Evolutionary conservation across 805 yeast species (phyloP).

Genomic region (Sugiyamaella lignohabitans): DNA sequence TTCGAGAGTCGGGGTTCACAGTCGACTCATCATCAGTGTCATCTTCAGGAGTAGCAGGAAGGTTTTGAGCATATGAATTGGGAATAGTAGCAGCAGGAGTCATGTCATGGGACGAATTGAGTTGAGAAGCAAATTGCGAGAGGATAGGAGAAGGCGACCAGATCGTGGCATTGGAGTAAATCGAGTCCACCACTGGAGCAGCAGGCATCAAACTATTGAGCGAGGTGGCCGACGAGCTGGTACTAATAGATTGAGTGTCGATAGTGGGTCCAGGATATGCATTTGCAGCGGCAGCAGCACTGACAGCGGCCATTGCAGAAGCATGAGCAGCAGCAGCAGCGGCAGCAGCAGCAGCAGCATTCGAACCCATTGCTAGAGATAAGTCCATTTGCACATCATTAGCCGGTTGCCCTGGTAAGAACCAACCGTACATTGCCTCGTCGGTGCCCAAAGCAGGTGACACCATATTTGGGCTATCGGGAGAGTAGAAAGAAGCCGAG

Average conservation of each 20-base stretch:
- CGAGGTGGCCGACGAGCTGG: not conserved
- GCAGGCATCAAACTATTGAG: not conserved
- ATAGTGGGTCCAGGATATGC: too few species aligned
- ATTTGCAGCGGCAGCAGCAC: too few species aligned
- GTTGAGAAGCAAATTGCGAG: not conserved
- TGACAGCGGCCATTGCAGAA: not conserved
- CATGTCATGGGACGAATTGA: not conserved
- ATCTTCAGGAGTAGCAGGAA: not conserved
- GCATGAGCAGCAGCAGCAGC: not conserved
- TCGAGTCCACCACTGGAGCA: not conserved
- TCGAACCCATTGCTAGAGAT: too few species aligned
- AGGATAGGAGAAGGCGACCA: not conserved
- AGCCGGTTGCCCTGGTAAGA: not conserved
- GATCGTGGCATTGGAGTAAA: not conserved
- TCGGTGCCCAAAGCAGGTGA: slow-evolving; percentile 6
- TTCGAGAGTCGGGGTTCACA: not conserved
- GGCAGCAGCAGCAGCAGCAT: not conserved
- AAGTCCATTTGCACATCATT: not conserved
- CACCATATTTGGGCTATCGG: slow-evolving; percentile 2
- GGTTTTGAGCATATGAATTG: too few species aligned
- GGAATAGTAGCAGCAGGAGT: not conserved
- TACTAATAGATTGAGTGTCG: too few species aligned
- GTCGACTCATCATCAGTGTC: not conserved
- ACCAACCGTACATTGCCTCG: slow-evolving; percentile 8
- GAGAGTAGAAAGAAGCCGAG: slow-evolving; percentile 5